Percentiles rank a stretch among this genome's conserved stretches.
Conservation (phyloP, 106 monocot genomes). For the Dioscorea zingiberensis region DNA sequence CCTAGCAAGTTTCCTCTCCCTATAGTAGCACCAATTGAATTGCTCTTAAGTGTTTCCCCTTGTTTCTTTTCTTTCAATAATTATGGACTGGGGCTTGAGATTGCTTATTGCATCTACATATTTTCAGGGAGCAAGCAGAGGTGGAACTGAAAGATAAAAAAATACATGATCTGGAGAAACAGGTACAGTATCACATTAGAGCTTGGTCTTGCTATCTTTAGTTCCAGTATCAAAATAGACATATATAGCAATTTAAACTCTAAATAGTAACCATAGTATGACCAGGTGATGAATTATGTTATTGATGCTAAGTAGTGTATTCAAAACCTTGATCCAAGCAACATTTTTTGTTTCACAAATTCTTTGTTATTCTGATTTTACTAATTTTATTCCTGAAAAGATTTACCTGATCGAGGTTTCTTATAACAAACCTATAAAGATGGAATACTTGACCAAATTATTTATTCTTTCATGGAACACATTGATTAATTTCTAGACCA, state of each 20-base stretch:
- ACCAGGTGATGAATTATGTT: too few relatives aligned
- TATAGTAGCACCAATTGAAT: background rate
- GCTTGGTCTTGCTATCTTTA: background rate
- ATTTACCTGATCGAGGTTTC: background rate
- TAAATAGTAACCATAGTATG: background rate
- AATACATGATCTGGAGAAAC: conserved; percentile 46
- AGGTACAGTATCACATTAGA: conserved; percentile 17
- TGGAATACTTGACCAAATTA: background rate
- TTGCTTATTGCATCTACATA: background rate
- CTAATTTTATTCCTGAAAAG: background rate
- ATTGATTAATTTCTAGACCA: background rate
- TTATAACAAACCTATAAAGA: background rate
- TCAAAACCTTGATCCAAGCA: too few relatives aligned
- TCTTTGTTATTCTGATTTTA: background rate
- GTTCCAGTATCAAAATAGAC: background rate
- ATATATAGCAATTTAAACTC: background rate
- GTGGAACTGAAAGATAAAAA: conserved; percentile 33
- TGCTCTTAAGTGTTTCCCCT: background rate
- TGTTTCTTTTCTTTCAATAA: background rate
- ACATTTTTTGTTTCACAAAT: background rate
- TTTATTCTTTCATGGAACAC: background rate
- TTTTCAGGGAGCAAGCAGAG: conserved; percentile 38
- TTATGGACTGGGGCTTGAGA: background rate
- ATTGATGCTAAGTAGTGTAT: too few relatives aligned
- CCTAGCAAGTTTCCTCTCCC: too few relatives aligned